A percentile compares a stretch with the other conserved stretches of the same genome.
These are phyloP conservation scores for Silene noctiflora DNA, from an alignment of 179 eudicot genomes.

Conservation along the genomic window DNA sequence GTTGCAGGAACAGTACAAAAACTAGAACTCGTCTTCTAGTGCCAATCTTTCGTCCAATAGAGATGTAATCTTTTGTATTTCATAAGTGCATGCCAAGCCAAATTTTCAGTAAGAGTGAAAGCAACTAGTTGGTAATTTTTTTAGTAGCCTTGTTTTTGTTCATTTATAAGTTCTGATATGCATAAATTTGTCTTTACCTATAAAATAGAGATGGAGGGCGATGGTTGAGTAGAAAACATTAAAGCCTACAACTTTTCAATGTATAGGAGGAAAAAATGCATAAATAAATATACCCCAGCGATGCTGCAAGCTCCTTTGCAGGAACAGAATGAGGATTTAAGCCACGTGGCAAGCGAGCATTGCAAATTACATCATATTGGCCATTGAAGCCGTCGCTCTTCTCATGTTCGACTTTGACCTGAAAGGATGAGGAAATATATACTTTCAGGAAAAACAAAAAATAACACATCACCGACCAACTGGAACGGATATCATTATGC, in stretches of 20 bases:
- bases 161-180: neutral
- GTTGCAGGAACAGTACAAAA: neutral
- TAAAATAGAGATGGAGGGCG: neutral
- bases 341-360: slow-evolving; percentile 93
- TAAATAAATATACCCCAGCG: slow-evolving; percentile 66
- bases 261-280: slow-evolving; percentile 8
- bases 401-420: slow-evolving; percentile 69
- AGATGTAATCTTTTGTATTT: neutral
- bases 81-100: neutral
- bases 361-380: slow-evolving; percentile 86
- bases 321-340: slow-evolving; percentile 97
- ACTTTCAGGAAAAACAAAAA: slow-evolving; percentile 8
- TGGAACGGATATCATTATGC: neutral
- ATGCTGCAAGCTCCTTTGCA: slow-evolving; percentile 86
- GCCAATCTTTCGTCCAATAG: neutral
- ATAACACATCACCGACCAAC: neutral
- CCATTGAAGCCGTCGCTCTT: slow-evolving; percentile 65
- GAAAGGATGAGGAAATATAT: slow-evolving; percentile 21
- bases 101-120: neutral
- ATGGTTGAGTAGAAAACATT: neutral
- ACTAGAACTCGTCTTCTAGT: neutral
- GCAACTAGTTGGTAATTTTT: neutral
- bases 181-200: neutral
- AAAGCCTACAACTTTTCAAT: slow-evolving; percentile 7
- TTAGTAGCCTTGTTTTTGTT: neutral